phyloP scores from a whole-genome alignment of 2,329 filamentous ascomycete genomes.

The Alternaria consortialis region DNA sequence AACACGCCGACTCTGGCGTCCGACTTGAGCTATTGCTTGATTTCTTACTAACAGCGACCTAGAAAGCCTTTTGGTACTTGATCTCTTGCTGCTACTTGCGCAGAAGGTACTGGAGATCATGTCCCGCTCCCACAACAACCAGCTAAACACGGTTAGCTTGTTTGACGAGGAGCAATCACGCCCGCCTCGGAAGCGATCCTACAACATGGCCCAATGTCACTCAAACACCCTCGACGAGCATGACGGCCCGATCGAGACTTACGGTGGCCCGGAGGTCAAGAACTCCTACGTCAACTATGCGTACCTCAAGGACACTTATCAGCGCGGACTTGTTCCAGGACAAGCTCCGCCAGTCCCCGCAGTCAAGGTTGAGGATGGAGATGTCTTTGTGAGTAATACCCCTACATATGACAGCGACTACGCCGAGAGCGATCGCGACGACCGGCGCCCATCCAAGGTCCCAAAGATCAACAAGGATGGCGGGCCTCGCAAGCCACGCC shows the following conservation, averaged over 20 bases:
- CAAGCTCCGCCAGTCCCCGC: neutral
- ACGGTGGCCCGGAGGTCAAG: neutral
- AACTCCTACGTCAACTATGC: neutral
- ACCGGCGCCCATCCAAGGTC: conserved; percentile 20
- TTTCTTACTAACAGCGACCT: conserved; percentile 1
- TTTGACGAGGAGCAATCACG: conserved; percentile 1
- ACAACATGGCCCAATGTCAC: neutral
- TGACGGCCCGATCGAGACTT: neutral
- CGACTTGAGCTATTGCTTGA: neutral
- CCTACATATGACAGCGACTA: conserved; percentile 21
- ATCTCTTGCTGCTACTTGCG: neutral
- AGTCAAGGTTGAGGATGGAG: conserved; percentile 1
- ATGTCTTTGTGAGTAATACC: conserved; percentile 22
- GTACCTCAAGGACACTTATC: neutral
- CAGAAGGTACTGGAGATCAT: conserved; percentile 11
- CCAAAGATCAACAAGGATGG: conserved; percentile 43
- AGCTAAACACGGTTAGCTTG: conserved; percentile 21
- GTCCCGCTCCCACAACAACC: conserved; percentile 21
- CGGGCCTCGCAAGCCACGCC: conserved; percentile 39
- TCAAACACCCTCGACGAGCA: neutral
- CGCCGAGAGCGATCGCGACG: conserved; percentile 25
- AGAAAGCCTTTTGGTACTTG: neutral
- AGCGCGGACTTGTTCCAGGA: neutral
- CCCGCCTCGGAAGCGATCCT: neutral
- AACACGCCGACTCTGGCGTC: neutral